A percentile compares a stretch with the other conserved stretches of the same genome.
phyloP scores from a whole-genome alignment of 2,329 filamentous ascomycete species.

The Colletotrichum tropicale region DNA sequence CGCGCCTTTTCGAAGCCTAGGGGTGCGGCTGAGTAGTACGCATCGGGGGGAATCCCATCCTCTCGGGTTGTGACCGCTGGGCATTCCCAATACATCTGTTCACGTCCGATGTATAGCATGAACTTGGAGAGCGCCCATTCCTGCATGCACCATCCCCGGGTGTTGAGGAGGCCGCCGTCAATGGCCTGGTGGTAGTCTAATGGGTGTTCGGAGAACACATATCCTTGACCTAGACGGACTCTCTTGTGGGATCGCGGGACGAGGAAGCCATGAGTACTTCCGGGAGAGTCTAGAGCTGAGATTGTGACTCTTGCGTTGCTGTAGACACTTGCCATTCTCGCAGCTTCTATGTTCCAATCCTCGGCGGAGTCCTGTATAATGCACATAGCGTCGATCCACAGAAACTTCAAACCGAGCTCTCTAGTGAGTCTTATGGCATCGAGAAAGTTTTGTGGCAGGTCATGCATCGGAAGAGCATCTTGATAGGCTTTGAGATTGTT shows the following conservation, averaged over 20 bases:
- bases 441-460: constrained; percentile 24
- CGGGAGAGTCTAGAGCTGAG: neutral
- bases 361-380: constrained; percentile 29
- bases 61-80: rapidly evolving
- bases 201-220: rapidly evolving
- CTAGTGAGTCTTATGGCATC: constrained; percentile 30
- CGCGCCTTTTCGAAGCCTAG: neutral
- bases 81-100: constrained; percentile 23
- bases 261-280: neutral
- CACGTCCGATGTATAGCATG: neutral
- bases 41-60: neutral
- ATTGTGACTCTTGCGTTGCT: constrained; percentile 20
- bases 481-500: neutral
- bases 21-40: neutral
- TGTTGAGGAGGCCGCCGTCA: neutral
- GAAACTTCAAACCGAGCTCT: constrained; percentile 24
- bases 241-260: neutral
- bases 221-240: rapidly evolving
- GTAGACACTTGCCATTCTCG: constrained; percentile 21
- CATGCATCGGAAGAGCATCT: neutral
- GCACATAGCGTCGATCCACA: constrained; percentile 38
- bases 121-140: neutral
- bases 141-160: neutral
- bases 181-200: neutral
- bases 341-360: constrained; percentile 22